Base-by-base conservation (phyloP, 768 basidiomycete species). In the Tulasnella sp. region DNA sequence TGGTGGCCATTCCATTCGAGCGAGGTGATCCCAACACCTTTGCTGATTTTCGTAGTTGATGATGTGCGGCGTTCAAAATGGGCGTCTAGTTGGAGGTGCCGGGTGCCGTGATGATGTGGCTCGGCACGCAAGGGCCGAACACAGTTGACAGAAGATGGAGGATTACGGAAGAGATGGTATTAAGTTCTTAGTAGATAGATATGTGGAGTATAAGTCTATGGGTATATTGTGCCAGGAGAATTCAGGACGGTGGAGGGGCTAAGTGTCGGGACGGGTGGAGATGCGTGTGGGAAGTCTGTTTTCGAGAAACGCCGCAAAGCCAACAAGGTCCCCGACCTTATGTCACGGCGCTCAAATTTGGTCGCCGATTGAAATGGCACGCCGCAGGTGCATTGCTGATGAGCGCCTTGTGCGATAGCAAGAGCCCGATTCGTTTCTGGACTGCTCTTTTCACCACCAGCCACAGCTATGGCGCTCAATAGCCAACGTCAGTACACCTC, bases 1-100 rank as follows among this genome's bases (percentile, higher is more conserved):
- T 69, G 64, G 64, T 37, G 14, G 64, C 64, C 64, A 69, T 69
- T 69, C 64, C 64, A 69, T 69, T 37, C 64, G 64, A 37, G 28
- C 28, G 22, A 37, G 31, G 31, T 69, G 24, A 28, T 60, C 16
- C 58, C 31, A 31, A 16, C 3, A n/a, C n/a, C 12, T 31, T 60
- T 60, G n/a, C 7, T 1, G 58, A n/a, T 60, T 7, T n/a, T 60
- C 28, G 31, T 28, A 54, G 24, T 28, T 28, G 14, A 69, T 16
- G 64, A 69, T 69, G 34, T 24, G 34, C 24, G n/a, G 64, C 34
- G 34, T 37, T 37, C 64, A 69, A 37, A 37, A 12, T 69, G 64
- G 31, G 64, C 64, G 64, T 69, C 64, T 69, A 69, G 64, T 69
- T 34, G 34, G 64, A 60, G 58, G 24, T 60, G 58, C 34, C 64